A percentile compares a stretch with the other conserved stretches of the same genome.
Conservation (phyloP, 441 rosid species). For the Mallotus repandus region DNA sequence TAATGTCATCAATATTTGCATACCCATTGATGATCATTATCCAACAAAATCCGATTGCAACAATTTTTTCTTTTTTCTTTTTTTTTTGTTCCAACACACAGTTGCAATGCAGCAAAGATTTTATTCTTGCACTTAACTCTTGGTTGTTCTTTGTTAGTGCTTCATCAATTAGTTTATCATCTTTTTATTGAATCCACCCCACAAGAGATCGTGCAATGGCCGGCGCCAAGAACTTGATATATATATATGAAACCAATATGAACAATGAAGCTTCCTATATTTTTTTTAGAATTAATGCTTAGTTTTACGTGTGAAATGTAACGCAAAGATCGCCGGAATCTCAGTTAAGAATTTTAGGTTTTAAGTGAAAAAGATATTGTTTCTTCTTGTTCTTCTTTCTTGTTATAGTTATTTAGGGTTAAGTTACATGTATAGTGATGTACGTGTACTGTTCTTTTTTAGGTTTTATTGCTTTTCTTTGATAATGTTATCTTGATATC, state of each 20-base stretch:
- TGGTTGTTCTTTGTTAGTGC: background rate
- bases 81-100: no score
- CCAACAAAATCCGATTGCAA: slow-evolving; percentile 30
- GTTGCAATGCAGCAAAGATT: slow-evolving; percentile 27
- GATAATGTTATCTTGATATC: slow-evolving; percentile 4
- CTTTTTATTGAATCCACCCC: slow-evolving; percentile 7
- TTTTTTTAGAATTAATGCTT: background rate
- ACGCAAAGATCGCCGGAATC: slow-evolving; percentile 28
- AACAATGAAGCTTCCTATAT: slow-evolving; percentile 19
- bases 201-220: slow-evolving; percentile 43
- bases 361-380: background rate
- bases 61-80: slow-evolving; percentile 8
- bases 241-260: no score
- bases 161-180: background rate
- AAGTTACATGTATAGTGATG: background rate
- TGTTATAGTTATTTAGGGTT: background rate
- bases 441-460: background rate
- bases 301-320: slow-evolving; percentile 3
- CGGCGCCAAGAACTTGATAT: slow-evolving; percentile 22
- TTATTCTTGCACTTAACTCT: slow-evolving; percentile 17
- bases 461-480: background rate
- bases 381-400: background rate
- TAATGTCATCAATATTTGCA: background rate
- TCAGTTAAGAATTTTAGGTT: slow-evolving; percentile 8
- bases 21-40: background rate